Percentiles rank a stretch among this genome's conserved stretches.
Evolutionary conservation across 371 early-diverging fungal species (phyloP).

Genomic region (Caulochytrium protostelioides): DNA sequence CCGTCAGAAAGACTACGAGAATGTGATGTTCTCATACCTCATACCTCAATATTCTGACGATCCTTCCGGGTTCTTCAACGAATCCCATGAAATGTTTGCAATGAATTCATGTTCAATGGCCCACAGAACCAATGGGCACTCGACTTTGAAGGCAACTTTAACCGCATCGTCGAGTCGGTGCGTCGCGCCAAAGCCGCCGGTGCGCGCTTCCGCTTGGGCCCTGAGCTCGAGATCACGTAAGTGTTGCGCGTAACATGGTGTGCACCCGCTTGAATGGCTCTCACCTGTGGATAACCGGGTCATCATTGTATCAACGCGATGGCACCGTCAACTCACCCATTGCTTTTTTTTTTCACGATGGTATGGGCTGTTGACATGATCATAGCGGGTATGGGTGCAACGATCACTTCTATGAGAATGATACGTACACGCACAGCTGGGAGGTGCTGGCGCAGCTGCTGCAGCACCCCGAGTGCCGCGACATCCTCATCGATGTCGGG

Average conservation of each 20-base stretch:
- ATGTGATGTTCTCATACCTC: no score
- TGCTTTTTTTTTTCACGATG: not conserved
- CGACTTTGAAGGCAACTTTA: conserved; percentile 79
- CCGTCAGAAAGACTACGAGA: no score
- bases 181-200: conserved; percentile 54
- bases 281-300: no score
- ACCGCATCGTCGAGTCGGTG: conserved; percentile 66
- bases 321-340: not conserved
- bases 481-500: conserved; percentile 76
- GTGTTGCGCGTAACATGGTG: conserved; percentile 1
- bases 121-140: conserved; percentile 94
- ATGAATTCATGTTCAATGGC: no score
- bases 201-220: conserved; percentile 72
- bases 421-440: conserved; percentile 86
- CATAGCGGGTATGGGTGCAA: conserved; percentile 84
- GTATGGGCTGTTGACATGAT: not conserved
- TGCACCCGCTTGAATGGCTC: not conserved
- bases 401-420: conserved; percentile 88
- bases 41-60: no score
- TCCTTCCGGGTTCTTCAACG: no score
- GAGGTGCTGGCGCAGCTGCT: conserved; percentile 62
- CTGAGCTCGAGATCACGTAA: conserved; percentile 88
- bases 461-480: conserved; percentile 30
- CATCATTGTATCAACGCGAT: not conserved
- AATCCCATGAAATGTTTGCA: no score